A percentile compares a stretch with the other conserved stretches of the same genome.
Conservation (phyloP, 306 rosid genomes). For the Castanopsis chinensis region DNA sequence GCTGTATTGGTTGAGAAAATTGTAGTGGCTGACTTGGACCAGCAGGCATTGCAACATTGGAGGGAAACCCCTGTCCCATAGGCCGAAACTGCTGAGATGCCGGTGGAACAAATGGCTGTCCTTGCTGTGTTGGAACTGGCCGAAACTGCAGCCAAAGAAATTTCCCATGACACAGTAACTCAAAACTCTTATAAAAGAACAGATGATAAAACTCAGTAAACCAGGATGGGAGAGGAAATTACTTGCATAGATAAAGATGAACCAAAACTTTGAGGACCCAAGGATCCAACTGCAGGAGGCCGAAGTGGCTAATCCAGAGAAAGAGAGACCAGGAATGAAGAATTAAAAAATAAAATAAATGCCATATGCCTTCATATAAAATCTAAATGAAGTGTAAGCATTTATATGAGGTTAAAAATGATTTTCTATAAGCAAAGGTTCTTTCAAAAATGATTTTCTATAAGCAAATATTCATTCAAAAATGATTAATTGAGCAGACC, state of each 20-base stretch:
- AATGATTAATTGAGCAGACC: not conserved
- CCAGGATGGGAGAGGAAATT: constrained; percentile 10
- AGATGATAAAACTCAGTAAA: constrained; percentile 11
- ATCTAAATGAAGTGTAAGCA: not conserved
- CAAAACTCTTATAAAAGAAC: constrained; percentile 4
- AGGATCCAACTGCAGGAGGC: constrained; percentile 32
- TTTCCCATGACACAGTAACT: constrained; percentile 14
- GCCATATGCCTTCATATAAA: not conserved
- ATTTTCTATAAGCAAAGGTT: not conserved
- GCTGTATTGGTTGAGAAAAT: constrained; percentile 85
- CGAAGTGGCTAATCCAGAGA: constrained; percentile 26
- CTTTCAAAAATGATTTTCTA: not conserved
- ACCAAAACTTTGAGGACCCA: constrained; percentile 45
- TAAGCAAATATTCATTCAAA: not conserved
- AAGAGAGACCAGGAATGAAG: not conserved
- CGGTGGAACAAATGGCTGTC: constrained; percentile 61
- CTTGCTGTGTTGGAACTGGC: constrained; percentile 74
- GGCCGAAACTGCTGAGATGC: constrained; percentile 72
- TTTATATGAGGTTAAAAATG: not conserved
- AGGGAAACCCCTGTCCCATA: constrained; percentile 63
- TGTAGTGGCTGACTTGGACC: constrained; percentile 72
- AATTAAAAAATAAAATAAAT: not conserved
- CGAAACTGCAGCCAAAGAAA: constrained; percentile 60
- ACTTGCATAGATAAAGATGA: constrained; percentile 26
- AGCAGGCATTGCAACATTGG: constrained; percentile 64